Evolutionary conservation across 2,329 filamentous ascomycete species (phyloP), one percentile per base, ranked within the genome.

Genomic region (Fusarium goolgardi): DNA sequence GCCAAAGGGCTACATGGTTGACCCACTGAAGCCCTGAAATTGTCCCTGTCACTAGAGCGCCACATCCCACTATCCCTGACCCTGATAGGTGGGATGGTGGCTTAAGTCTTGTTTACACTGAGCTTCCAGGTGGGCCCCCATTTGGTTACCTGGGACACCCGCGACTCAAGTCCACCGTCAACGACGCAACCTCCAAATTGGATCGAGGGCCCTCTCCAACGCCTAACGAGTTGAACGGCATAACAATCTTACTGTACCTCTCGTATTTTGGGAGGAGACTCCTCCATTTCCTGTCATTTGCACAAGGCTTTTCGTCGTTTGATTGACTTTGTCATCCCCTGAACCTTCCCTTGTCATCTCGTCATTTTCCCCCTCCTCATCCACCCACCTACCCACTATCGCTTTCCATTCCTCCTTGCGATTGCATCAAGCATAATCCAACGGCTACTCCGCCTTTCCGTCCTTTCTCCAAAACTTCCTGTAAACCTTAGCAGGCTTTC

Each of bases 51-150:
- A 41, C n/a, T 25, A 15, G n/a, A 44, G 55, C 60, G 60, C 71
- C 65, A 59, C 63, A 65, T 65, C 58, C 57, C 55, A 39, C 27
- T 46, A 46, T 43, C 44, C 59, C 52, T 64, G 41, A 20, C 45
- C 46, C 39, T 73, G 69, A 74, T 74, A 72, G 70, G 58, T 47
- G 67, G 63, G 63, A 67, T 53, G 37, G 55, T 35, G 37, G 47
- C 53, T 54, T 43, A 37, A 59, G 39, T 57, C 40, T 73, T 73
- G 71, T 73, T 73, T 74, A 73, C 71, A 50, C 58, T 64, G 61
- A 70, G 56, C 53, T 54, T n/a, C 21, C 16, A 43, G 21, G 69
- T 73, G 71, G 71, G 51, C 32, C 47, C 66, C 40, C 46, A 52
- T 55, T 43, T 73, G 67, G 71, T 71, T 72, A 60, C 64, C 47